Base-by-base conservation (phyloP, 192 early-diverging fungal species). In the Umbelopsis isabellina region DNA sequence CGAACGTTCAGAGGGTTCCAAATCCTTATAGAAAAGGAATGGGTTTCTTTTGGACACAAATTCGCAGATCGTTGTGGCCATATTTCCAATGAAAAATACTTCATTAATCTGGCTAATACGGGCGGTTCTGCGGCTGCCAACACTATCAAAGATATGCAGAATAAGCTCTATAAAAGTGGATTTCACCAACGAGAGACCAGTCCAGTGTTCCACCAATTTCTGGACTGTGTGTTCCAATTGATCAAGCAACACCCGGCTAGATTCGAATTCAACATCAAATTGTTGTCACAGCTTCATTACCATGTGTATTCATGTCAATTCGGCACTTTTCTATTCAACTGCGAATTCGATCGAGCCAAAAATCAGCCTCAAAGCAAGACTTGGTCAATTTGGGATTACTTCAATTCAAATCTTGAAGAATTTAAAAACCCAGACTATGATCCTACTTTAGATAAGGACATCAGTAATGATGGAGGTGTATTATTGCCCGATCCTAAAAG, bases 41-140 rank as follows among this genome's bases (percentile, higher is more conserved):
- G 97, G 97, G 86, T 95, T 23, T 92, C 95, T 18, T 97, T 97
- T 86, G 97, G 97, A 33, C 92, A 94, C 83, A 97, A 99, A 74
- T 99, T 99, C 75, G 83, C 89, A 30, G 91, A 95, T 80, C 90
- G 97, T 15, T 93, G 93, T 68, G 97, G 95, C 1, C 95, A 96
- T 73, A 77, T 93, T n/a, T 89, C 91, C 27, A 89, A 92, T 49
- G 90, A 93, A 37, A 86, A 86, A 66, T 84, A 85, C 58, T 91
- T 90, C 79, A 81, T 90, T 10, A 80, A 80, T 18, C 73, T 81
- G 9, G 76, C 83, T 2, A 78, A 78, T 66, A 79, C 81, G 13
- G 84, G 82, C 27, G 74, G 74, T 41, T 69, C 75, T 53, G 80
- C 86, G 0, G 88, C 87, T 8, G 80, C 86, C 48, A 86, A 87